Evolutionary conservation across 2,329 filamentous ascomycete genomes (phyloP), one percentile per base, ranked within the genome.

Genomic region (Periconia sp.): DNA sequence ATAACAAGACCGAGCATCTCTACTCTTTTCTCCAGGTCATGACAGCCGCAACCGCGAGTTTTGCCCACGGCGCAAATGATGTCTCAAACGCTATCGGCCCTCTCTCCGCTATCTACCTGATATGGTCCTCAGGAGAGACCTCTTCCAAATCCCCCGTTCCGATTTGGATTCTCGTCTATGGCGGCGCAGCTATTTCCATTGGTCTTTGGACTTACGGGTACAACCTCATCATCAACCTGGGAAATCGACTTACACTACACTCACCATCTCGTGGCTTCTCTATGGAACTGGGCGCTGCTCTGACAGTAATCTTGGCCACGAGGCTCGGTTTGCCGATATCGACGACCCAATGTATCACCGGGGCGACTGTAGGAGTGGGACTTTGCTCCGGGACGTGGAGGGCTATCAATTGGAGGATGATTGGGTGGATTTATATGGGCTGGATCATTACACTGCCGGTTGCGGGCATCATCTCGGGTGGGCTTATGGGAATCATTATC

Each of bases 51-150:
- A 88, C 85, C 26, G 83, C 85, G 4, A 88, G 85, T 1, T 88
- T 89, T 58, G 83, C 85, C 1, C 86, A 87, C 67, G 84, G 84
- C 15, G 83, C 84, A 53, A 87, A 87, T 66, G 84, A 87, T 46
- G 80, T 87, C 15, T 73, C 79, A 52, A 87, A 81, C 59, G 82
- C 53, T 11, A 56, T 63, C 15, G 61, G 58, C 5, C 84, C 84
- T 2, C 85, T 81, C 56, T 81, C 84, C 0, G 79, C 81, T 40
- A 82, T 87, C 61, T 87, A 76, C 69, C 72, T 80, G 51, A 79
- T 85, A 57, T 87, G 84, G 83, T 59, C 71, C 19, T 76, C 73
- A 0, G 79, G 77, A 2, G 61, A 64, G 0, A 61, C 82, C 3
- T 66, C 71, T 2, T 55, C 52, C 2, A 78, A 81, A 59, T 66